phyloP scores from a whole-genome alignment of 78 protist species.

The Dictyostelium discoideum region dicty_2.7 NC_007091.3:1474501-1475000 shows the following conservation, averaged over 20 bases:
- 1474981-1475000: constrained; percentile 98
- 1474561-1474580: constrained; percentile 98
- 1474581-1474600: constrained; percentile 93
- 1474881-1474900: constrained; percentile 95
- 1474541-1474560: constrained; percentile 97
- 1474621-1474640: constrained; percentile 69
- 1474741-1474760: constrained; percentile 85
- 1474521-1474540: constrained; percentile 86
- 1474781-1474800: constrained; percentile 97
- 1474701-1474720: constrained; percentile 44
- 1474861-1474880: constrained; percentile 99
- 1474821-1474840: constrained; percentile 96
- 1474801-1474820: constrained; percentile 94
- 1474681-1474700: not conserved
- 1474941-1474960: constrained; percentile 98
- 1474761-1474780: constrained; percentile 91
- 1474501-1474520: constrained; percentile 90
- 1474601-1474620: constrained; percentile 89
- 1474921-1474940: constrained; percentile 90
- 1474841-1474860: constrained; percentile 95
- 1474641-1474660: not conserved
- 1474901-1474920: constrained; percentile 96
- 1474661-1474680: constrained; percentile 1
- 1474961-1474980: constrained; percentile 98
- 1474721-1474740: constrained; percentile 89